phyloP scores from a whole-genome alignment of 2,329 filamentous ascomycete species.

The Hypoxylon sp. region DNA sequence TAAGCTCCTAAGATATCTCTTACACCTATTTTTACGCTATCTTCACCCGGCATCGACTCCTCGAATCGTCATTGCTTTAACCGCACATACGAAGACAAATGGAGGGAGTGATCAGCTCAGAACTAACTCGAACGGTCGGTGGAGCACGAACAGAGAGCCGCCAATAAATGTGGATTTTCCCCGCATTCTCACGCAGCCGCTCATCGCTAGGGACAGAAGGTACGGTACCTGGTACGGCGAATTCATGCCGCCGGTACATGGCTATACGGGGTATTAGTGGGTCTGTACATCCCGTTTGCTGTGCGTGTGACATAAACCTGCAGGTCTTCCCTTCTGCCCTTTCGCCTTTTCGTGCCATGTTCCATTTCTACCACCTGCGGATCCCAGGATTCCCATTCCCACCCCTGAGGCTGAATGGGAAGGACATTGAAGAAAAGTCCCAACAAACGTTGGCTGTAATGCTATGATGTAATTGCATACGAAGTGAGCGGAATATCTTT shows the following conservation, averaged over 20 bases:
- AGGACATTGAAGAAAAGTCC: slow-evolving; percentile 10
- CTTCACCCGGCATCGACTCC: not conserved
- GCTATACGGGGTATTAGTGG: slow-evolving; percentile 33
- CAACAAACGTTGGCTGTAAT: slow-evolving; percentile 29
- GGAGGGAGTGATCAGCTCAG: not conserved
- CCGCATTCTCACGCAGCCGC: slow-evolving; percentile 41
- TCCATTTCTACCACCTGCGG: slow-evolving; percentile 18
- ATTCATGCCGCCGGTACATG: not conserved
- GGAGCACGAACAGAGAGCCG: slow-evolving; percentile 24
- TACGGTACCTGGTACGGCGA: slow-evolving; percentile 10
- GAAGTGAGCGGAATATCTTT: slow-evolving; percentile 23
- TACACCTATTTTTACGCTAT: slow-evolving; percentile 10
- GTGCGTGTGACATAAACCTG: slow-evolving; percentile 45
- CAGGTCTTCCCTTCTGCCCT: slow-evolving; percentile 36
- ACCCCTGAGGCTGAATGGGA: slow-evolving; percentile 28
- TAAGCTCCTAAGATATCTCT: slow-evolving; percentile 3
- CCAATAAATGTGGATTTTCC: slow-evolving; percentile 42
- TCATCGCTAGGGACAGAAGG: slow-evolving; percentile 34
- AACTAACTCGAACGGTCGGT: slow-evolving; percentile 8
- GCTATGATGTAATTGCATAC: slow-evolving; percentile 41
- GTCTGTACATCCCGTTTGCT: slow-evolving; percentile 29
- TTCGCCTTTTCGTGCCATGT: slow-evolving; percentile 25
- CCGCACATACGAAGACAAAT: not conserved
- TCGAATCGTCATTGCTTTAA: not conserved
- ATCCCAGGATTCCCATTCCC: not conserved